These are phyloP conservation scores for Oryza glaberrima DNA, from an alignment of 176 grass and related monocot genomes.

Conservation along the genomic window DNA sequence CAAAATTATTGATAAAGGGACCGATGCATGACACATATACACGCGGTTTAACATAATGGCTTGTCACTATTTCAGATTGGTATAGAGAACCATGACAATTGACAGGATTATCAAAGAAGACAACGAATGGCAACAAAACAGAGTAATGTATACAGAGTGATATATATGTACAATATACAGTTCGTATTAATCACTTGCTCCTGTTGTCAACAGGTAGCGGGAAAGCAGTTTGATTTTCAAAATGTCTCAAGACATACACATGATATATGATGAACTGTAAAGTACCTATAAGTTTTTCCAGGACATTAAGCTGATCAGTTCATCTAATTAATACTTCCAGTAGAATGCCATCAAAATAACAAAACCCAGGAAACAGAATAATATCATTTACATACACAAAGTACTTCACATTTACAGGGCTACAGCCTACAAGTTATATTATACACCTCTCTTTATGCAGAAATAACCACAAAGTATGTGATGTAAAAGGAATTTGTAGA, in stretches of 20 bases:
- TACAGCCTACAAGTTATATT: too few species aligned
- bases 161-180: not conserved
- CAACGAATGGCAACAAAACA: not conserved
- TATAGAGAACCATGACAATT: too few species aligned
- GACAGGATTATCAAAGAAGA: too few species aligned
- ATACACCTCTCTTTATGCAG: not conserved
- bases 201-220: too few species aligned
- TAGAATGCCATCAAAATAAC: not conserved
- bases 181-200: not conserved
- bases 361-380: not conserved
- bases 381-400: not conserved
- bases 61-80: too few species aligned
- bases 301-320: not conserved
- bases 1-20: too few species aligned
- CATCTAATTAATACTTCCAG: not conserved
- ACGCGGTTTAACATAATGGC: too few species aligned
- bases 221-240: too few species aligned
- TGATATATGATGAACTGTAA: not conserved
- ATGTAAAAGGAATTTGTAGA: not conserved
- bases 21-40: too few species aligned
- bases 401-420: too few species aligned
- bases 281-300: not conserved
- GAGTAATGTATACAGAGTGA: not conserved
- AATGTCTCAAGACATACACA: too few species aligned
- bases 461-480: not conserved